These are phyloP conservation scores for Trichocladium uniseriatum DNA, from an alignment of 495 filamentous ascomycete species.

Conservation along the genomic window DNA sequence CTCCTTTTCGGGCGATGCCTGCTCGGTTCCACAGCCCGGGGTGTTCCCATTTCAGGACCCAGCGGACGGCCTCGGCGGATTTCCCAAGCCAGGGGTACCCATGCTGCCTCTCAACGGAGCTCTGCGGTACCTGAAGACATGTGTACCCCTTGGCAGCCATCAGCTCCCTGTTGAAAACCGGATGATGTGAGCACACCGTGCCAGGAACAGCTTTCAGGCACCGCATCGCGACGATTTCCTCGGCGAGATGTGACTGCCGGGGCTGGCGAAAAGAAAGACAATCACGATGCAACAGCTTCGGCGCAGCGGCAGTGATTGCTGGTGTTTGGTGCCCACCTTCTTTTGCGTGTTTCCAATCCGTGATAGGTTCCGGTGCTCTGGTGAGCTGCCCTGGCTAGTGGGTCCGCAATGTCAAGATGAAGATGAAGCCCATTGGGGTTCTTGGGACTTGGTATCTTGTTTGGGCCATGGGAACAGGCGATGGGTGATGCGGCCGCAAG, in stretches of 20 bases:
- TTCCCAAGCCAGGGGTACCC: conserved; percentile 15
- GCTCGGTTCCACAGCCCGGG: conserved; percentile 5
- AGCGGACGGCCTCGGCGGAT: conserved; percentile 21
- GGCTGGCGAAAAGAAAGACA: not conserved
- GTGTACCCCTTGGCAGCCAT: not conserved
- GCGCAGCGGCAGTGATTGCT: no score
- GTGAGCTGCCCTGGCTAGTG: not conserved
- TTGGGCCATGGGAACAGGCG: not conserved
- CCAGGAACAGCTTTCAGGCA: not conserved
- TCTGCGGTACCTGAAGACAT: not conserved
- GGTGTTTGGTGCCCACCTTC: not conserved
- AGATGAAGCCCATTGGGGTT: no score
- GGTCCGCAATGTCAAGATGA: not conserved
- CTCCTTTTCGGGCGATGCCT: conserved; percentile 12
- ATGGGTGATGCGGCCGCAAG: not conserved
- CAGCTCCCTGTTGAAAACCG: conserved; percentile 7
- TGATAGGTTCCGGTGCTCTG: not conserved
- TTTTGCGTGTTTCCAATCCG: not conserved
- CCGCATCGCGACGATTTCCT: not conserved
- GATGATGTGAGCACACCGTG: conserved; percentile 14
- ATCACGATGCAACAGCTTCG: not conserved
- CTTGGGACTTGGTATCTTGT: not conserved
- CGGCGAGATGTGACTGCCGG: not conserved
- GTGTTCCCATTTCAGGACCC: conserved; percentile 19
- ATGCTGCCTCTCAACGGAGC: conserved; percentile 5